Evolutionary conservation across 495 filamentous ascomycete genomes (phyloP).

Genomic region (Rostrohypoxylon terebratum): DNA sequence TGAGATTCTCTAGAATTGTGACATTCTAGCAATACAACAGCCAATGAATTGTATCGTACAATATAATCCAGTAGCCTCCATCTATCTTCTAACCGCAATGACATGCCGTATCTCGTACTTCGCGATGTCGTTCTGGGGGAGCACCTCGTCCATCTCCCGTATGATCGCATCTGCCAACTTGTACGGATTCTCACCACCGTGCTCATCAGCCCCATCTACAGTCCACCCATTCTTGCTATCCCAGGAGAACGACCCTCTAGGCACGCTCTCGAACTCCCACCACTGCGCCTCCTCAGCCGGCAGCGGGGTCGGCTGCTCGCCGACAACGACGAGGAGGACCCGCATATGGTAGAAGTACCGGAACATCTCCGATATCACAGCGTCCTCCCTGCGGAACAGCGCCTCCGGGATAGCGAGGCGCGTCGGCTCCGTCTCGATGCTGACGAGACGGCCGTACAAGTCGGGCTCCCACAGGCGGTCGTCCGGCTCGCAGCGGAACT

Average conservation of each 20-base stretch:
- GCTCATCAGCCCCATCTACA: neutral
- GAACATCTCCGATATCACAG: constrained; percentile 2
- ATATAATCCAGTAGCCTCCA: neutral
- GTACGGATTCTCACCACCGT: neutral
- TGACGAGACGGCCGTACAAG: neutral
- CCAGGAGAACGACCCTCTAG: neutral
- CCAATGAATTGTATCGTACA: neutral
- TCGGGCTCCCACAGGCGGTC: neutral
- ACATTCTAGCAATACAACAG: neutral
- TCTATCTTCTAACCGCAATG: neutral
- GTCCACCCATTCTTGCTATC: neutral
- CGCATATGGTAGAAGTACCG: neutral
- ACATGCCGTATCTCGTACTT: neutral
- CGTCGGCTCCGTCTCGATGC: neutral
- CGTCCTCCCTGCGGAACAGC: neutral
- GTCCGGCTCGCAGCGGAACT: neutral
- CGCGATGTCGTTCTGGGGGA: neutral
- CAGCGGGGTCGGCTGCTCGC: neutral
- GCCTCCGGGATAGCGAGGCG: neutral
- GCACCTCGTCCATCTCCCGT: neutral
- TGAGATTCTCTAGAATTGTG: neutral
- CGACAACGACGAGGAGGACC: neutral
- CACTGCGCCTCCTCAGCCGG: neutral
- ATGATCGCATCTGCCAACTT: neutral
- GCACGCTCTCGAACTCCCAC: neutral